Percentiles rank a stretch among this genome's conserved stretches.
These are phyloP conservation scores for Blepharisma stoltei DNA, from an alignment of 73 alveolate genomes.

Conservation along the genomic window DNA sequence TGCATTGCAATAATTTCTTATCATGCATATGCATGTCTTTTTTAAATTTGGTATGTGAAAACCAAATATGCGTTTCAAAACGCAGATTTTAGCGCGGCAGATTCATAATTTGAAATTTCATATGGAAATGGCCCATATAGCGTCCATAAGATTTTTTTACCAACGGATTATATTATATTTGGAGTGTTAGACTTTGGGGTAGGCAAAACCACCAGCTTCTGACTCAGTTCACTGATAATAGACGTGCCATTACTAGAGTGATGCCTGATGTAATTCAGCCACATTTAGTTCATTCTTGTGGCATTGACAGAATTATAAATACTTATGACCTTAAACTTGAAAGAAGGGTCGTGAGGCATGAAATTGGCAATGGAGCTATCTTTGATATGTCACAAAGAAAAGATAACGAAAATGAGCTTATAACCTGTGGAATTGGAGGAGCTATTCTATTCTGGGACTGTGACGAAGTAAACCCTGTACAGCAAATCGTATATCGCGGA, in stretches of 20 bases:
- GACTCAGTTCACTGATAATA: slow-evolving; percentile 76
- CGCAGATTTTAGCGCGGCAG: too few relatives aligned
- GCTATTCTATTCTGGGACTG: slow-evolving; percentile 85
- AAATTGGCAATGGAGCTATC: slow-evolving; percentile 69
- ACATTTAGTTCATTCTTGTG: slow-evolving; percentile 75
- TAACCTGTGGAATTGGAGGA: slow-evolving; percentile 78
- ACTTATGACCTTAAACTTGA: slow-evolving; percentile 79
- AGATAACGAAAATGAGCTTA: slow-evolving; percentile 74
- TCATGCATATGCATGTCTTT: too few relatives aligned
- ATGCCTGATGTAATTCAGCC: slow-evolving; percentile 72
- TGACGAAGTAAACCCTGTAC: slow-evolving; percentile 74
- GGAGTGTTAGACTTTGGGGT: slow-evolving; percentile 90
- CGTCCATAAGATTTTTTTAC: too few relatives aligned
- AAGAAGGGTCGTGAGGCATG: slow-evolving; percentile 69
- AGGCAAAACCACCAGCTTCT: slow-evolving; percentile 68
- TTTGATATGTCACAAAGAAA: slow-evolving; percentile 74
- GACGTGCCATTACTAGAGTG: slow-evolving; percentile 65
- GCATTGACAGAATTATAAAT: slow-evolving; percentile 66
- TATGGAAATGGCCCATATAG: too few relatives aligned
- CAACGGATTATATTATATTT: too few relatives aligned
- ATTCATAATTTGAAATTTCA: too few relatives aligned
- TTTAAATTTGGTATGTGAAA: too few relatives aligned
- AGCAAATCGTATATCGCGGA: slow-evolving; percentile 58
- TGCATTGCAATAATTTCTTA: too few relatives aligned
- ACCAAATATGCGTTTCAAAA: too few relatives aligned